Base-by-base conservation (phyloP, 352 stramenopile species). In the Phytophthora syringae region DNA sequence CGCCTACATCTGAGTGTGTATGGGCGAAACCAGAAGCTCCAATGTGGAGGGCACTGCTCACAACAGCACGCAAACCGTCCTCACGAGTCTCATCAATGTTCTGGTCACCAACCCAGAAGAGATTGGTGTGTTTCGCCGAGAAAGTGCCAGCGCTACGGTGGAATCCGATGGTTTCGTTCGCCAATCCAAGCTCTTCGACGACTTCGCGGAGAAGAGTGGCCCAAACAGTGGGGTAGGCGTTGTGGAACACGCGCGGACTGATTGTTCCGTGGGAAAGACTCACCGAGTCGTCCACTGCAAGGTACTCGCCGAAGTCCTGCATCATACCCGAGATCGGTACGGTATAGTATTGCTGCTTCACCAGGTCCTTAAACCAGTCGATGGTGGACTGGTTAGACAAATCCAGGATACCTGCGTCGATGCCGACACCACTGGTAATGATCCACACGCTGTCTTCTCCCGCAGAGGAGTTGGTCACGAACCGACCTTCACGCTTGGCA, bases 301-400 rank as follows among this genome's bases (percentile, higher is more conserved):
- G 24, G 16, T 72, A 72, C 58, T 72, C 64, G 0, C 64, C 64
- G 34, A 68, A 72, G 45, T 72, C 64, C 13, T 72, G 64, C 64
- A 72, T 68, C 64, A 72, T 72, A 13, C 64, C 64, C 18, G 51
- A 72, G 18, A 72, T 72, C n/a, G 64, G 64, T n/a, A 72, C 64
- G 7, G 64, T 56, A 44, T 68, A 72, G 45, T 72, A 72, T 28
- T 72, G 64, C 37, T 64, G 27, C 47, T 72, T 68, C 15, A 72
- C 64, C 2, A 72, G 37, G 13, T 10, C 45, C 27, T 72, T 72
- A 34, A 72, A 68, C 64, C 64, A 72, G 20, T 72, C 64, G 45
- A 72, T 25, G 2, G 58, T 72, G 16, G 64, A 72, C 22, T 68
- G 64, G 25, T 68, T 72, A 1, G 64, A 72, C 45, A 72, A 18